These are phyloP conservation scores for Chalaropsis ovoidea DNA, from an alignment of 2,329 filamentous ascomycete species.

Conservation along the genomic window DNA sequence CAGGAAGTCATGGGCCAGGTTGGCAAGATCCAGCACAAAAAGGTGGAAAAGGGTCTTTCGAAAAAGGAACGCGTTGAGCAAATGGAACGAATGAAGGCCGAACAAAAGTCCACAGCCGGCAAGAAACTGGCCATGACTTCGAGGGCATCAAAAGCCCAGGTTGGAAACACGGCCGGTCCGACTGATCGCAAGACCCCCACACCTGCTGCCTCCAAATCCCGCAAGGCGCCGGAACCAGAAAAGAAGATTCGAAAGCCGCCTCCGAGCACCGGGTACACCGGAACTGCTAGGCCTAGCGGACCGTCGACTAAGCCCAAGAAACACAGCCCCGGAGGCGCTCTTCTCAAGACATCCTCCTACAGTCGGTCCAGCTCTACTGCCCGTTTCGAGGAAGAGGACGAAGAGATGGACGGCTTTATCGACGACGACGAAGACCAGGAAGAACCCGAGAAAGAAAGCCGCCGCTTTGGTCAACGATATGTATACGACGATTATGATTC, in stretches of 20 bases:
- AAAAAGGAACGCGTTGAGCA: conserved; percentile 47
- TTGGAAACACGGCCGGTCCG: neutral
- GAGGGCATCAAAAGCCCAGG: neutral
- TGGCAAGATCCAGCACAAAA: conserved; percentile 65
- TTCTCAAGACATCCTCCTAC: conserved; percentile 32
- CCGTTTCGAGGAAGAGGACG: conserved; percentile 50
- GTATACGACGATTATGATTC: conserved; percentile 46
- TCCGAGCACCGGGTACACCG: conserved; percentile 56
- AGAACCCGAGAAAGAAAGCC: conserved; percentile 36
- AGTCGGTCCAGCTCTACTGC: conserved; percentile 35
- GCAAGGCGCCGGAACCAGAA: conserved; percentile 33
- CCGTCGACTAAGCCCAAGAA: conserved; percentile 32
- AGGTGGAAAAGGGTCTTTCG: conserved; percentile 50
- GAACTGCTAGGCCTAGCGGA: conserved; percentile 52
- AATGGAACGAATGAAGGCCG: conserved; percentile 21
- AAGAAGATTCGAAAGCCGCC: conserved; percentile 54
- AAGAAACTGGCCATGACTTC: conserved; percentile 7
- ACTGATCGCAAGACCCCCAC: conserved; percentile 12
- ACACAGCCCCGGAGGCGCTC: conserved; percentile 35
- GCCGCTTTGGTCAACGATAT: conserved; percentile 13
- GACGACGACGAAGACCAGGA: conserved; percentile 54
- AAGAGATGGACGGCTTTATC: conserved; percentile 51
- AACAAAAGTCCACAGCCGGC: neutral
- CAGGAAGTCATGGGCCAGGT: conserved; percentile 51
- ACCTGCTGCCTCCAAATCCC: neutral